A percentile compares a stretch with the other conserved stretches of the same genome.
Conservation (phyloP, 441 rosid species). For the Iberis amara region DNA sequence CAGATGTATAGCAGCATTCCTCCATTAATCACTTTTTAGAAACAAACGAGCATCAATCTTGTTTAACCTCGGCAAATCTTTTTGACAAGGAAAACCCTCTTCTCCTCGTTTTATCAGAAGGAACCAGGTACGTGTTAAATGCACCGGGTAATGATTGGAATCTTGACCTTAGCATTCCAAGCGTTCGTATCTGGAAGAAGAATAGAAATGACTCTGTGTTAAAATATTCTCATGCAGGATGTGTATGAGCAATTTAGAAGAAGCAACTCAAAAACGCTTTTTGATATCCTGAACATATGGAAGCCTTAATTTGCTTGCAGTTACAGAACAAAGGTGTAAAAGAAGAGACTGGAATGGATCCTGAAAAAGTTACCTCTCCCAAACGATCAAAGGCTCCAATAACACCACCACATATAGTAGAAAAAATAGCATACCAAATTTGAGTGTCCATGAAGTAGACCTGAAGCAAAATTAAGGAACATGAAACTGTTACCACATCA, state of each 20-base stretch:
- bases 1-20: conserved; percentile 17
- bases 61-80: conserved; percentile 74
- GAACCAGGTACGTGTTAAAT: conserved; percentile 82
- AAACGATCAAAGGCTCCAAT: conserved; percentile 91
- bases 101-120: conserved; percentile 70
- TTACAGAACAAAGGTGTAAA: not conserved
- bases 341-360: conserved; percentile 15
- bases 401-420: conserved; percentile 91
- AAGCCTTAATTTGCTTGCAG: conserved; percentile 10
- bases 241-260: not conserved
- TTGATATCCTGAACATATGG: not conserved
- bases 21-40: conserved; percentile 10
- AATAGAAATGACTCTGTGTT: conserved; percentile 14
- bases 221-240: conserved; percentile 4
- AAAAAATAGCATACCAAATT: conserved; percentile 89
- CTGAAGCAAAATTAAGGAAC: conserved; percentile 41
- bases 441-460: conserved; percentile 97
- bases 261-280: not conserved
- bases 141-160: conserved; percentile 97
- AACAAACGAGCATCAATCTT: conserved; percentile 20
- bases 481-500: conserved; percentile 10
- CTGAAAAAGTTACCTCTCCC: conserved; percentile 71
- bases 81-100: conserved; percentile 85
- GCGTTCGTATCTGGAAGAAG: conserved; percentile 65
- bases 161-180: conserved; percentile 96